phyloP scores from a whole-genome alignment of 2,329 filamentous ascomycete species.

The Scortechinia acanthostroma region DNA sequence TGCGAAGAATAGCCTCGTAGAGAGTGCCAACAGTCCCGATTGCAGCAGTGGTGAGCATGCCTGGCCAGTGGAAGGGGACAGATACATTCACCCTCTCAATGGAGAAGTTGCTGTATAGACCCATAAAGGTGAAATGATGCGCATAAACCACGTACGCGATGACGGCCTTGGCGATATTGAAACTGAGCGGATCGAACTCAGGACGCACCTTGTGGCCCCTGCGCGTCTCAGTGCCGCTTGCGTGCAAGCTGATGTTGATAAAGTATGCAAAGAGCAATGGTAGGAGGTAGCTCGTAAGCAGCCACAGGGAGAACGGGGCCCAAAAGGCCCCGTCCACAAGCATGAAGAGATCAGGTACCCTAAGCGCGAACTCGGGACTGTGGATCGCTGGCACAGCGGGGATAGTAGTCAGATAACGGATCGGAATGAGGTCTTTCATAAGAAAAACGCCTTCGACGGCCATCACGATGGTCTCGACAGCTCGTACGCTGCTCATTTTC shows the following conservation, averaged over 20 bases:
- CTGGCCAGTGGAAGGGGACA: conserved; percentile 24
- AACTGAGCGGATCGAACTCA: not conserved
- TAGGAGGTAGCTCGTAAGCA: not conserved
- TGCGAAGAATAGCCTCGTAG: conserved; percentile 32
- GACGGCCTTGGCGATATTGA: not conserved
- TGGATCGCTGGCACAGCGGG: not conserved
- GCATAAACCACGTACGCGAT: not conserved
- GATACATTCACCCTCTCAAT: conserved; percentile 23
- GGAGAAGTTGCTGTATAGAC: conserved; percentile 20
- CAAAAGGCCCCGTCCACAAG: not conserved
- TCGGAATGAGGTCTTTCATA: not conserved
- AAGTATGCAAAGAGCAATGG: not conserved
- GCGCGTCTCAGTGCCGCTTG: not conserved
- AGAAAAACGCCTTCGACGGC: not conserved
- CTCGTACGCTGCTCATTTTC: not conserved
- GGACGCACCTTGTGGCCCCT: not conserved
- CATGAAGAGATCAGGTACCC: not conserved
- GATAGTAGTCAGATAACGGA: not conserved
- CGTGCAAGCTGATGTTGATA: not conserved
- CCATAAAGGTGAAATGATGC: conserved; percentile 22
- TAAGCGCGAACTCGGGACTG: not conserved
- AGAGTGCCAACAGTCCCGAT: conserved; percentile 29
- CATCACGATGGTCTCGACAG: not conserved
- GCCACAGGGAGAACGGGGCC: conserved; percentile 1
- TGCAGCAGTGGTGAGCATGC: conserved; percentile 27